Evolutionary conservation across 192 early-diverging fungal genomes (phyloP), one percentile per base, ranked within the genome.

Genomic region (Funneliformis geosporum): DNA sequence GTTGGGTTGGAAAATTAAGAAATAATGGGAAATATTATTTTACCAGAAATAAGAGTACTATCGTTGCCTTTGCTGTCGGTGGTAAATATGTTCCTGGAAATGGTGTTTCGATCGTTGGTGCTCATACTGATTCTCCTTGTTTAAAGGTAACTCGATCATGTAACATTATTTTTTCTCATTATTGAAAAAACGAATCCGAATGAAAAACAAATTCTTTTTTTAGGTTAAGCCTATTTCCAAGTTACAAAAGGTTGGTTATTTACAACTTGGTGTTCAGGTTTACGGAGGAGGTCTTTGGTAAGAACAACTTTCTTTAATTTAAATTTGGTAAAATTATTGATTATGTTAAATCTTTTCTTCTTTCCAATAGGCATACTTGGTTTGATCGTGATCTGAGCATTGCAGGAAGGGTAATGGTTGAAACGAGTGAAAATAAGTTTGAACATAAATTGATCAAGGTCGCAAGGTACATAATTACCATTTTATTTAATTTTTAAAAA

Each of bases 41-140:
- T 82, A 99, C 97, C 27, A 91, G 98, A 79, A 99, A 99, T 86
- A 89, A 88, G 59, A 92, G 90, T 14, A 88, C 94, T 9, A 87
- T 98, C 39, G 90, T 97, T 69, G 96, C 97, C 5, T 99, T 99
- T 89, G 93, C 93, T 16, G 93, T 99, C 42, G 98, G 98, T 76
- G 94, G 95, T 75, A 88, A 93, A 81, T 96, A 93, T 79, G 84
- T 86, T 64, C 87, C 93, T 42, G 94, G 94, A 21, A 95, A 95
- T 72, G 96, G 96, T 11, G 90, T 97, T 76, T 91, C 94, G 25
- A 94, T 97, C 46, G 88, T 98, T 61, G 98, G 94, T 44, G 97
- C 98, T 4, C 98, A 99, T 84, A 96, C 96, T 25, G 98, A 99
- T 84, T 96, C 95, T 23, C 98, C 98, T 27, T 98, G 97, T 85